Evolutionary conservation across 1,284 basidiomycete species (phyloP).

Genomic region (Naganishia albida): DNA sequence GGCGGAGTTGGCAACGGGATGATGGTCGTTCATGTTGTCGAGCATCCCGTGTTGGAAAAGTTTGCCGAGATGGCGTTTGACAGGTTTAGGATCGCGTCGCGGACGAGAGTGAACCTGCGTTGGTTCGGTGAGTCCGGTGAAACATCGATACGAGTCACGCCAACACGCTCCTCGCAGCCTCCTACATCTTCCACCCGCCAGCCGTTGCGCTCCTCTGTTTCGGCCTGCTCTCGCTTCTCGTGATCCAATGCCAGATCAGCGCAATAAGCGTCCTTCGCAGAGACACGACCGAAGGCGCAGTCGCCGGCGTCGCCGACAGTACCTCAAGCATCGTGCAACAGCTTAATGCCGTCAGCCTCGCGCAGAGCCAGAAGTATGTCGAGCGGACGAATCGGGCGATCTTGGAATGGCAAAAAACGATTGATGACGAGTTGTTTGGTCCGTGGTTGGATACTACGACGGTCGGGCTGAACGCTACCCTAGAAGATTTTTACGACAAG

Average conservation of each 20-base stretch:
- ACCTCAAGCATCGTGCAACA: slow-evolving; percentile 69
- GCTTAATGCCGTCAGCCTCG: slow-evolving; percentile 76
- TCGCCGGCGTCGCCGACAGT: slow-evolving; percentile 66
- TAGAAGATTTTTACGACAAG: slow-evolving; percentile 57
- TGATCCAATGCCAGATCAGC: slow-evolving; percentile 79
- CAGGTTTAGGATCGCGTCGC: slow-evolving; percentile 34
- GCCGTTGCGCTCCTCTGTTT: slow-evolving; percentile 86
- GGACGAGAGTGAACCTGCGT: slow-evolving; percentile 46
- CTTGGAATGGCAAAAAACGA: slow-evolving; percentile 65
- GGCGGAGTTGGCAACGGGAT: slow-evolving; percentile 39
- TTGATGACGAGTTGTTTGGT: slow-evolving; percentile 84
- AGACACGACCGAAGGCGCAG: slow-evolving; percentile 64
- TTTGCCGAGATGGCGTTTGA: slow-evolving; percentile 40
- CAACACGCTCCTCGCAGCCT: too few relatives aligned
- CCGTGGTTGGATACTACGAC: slow-evolving; percentile 90
- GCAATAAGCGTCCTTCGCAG: slow-evolving; percentile 70
- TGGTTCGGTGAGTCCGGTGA: slow-evolving; percentile 53
- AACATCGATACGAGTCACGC: too few relatives aligned
- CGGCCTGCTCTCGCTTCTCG: slow-evolving; percentile 83
- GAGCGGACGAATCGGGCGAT: slow-evolving; percentile 71
- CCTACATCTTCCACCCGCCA: slow-evolving; percentile 86
- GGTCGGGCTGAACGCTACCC: slow-evolving; percentile 69
- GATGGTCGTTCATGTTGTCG: slow-evolving; percentile 49
- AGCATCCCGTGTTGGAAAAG: slow-evolving; percentile 50
- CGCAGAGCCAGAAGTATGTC: slow-evolving; percentile 76